Evolutionary conservation across 2,329 filamentous ascomycete species (phyloP).

Genomic region (Diaporthe batatas): DNA sequence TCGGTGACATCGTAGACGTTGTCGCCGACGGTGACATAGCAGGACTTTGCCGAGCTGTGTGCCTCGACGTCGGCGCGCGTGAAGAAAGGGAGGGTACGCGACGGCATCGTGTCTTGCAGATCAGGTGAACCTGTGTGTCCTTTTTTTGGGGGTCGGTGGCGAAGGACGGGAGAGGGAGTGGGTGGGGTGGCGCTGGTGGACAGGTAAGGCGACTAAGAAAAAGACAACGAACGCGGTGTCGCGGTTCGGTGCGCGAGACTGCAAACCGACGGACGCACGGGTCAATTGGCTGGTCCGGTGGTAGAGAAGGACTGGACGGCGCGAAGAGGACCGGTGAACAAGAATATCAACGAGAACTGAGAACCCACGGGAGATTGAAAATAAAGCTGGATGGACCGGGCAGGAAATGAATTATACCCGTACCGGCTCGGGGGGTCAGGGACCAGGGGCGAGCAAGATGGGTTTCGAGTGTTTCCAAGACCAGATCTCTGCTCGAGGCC

Average conservation of each 20-base stretch:
- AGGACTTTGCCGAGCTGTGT: conserved; percentile 85
- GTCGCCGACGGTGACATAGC: conserved; percentile 90
- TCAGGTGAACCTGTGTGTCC: conserved; percentile 1
- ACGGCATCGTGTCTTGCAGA: conserved; percentile 72
- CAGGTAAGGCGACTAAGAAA: conserved; percentile 2
- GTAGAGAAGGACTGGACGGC: neutral
- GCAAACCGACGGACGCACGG: conserved; percentile 32
- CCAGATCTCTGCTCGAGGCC: neutral
- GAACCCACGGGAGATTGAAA: conserved; percentile 4
- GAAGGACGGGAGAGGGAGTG: conserved; percentile 2
- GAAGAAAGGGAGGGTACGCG: conserved; percentile 85
- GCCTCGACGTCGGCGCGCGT: conserved; percentile 83
- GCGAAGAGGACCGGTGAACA: neutral
- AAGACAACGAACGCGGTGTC: conserved; percentile 33
- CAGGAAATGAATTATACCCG: conserved; percentile 30
- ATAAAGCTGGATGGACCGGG: conserved; percentile 15
- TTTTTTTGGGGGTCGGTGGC: neutral
- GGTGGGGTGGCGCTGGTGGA: conserved; percentile 21
- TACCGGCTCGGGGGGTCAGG: conserved; percentile 6
- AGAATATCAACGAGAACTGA: conserved; percentile 4
- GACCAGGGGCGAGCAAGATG: conserved; percentile 14
- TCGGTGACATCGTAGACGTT: conserved; percentile 97
- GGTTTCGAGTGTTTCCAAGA: conserved; percentile 13
- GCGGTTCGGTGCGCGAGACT: conserved; percentile 19
- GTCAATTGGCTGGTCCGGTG: conserved; percentile 1